Percentiles rank a stretch among this genome's conserved stretches.
Evolutionary conservation across 371 early-diverging fungal genomes (phyloP).

Genomic region (Aphelidium insulamus): DNA sequence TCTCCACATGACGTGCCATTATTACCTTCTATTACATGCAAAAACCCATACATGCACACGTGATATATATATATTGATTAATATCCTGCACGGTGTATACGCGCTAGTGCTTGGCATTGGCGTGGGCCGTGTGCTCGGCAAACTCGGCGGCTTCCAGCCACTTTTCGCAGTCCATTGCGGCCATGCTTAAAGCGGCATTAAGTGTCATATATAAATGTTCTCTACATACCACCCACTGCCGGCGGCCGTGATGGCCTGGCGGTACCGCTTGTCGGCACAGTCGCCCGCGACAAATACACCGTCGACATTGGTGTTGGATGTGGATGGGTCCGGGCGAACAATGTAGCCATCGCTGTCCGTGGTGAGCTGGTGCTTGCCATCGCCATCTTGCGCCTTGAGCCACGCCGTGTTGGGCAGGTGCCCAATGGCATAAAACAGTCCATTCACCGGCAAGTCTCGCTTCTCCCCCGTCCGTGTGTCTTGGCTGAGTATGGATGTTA

Average conservation of each 20-base stretch:
- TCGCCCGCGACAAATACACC: constrained; percentile 98
- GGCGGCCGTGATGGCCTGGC: constrained; percentile 57
- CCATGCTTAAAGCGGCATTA: no score
- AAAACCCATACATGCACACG: no score
- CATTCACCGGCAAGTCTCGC: constrained; percentile 46
- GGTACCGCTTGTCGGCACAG: constrained; percentile 89
- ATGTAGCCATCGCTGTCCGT: constrained; percentile 79
- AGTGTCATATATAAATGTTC: neutral
- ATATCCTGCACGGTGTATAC: no score
- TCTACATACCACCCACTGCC: constrained; percentile 10
- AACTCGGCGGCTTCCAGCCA: no score
- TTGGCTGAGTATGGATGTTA: constrained; percentile 6
- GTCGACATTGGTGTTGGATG: constrained; percentile 52
- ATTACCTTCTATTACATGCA: no score
- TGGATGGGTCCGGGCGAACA: constrained; percentile 43
- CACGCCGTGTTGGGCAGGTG: constrained; percentile 77
- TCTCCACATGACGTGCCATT: no score
- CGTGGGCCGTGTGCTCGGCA: no score
- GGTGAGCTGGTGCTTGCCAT: constrained; percentile 22
- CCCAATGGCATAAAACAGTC: constrained; percentile 97
- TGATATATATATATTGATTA: no score
- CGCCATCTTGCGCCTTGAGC: constrained; percentile 22
- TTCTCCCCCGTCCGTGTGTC: constrained; percentile 43
- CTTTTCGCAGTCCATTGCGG: no score
- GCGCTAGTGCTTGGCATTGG: no score